A percentile compares a stretch with the other conserved stretches of the same genome.
Conservation (phyloP, 805 yeast species). For the Saccharomycopsis sp. region DNA sequence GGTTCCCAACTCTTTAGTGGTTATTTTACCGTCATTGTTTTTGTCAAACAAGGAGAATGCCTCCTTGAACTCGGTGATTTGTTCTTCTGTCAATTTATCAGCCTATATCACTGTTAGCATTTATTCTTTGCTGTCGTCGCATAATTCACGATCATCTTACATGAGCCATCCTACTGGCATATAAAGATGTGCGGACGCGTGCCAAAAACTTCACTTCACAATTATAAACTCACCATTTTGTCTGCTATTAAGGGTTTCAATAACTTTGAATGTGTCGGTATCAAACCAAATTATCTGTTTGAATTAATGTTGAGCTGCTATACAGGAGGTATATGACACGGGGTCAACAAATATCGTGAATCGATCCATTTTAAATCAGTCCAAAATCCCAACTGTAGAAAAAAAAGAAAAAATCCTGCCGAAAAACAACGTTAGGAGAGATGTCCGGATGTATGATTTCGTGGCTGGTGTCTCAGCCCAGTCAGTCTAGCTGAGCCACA, state of each 20-base stretch:
- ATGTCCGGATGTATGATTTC: not conserved
- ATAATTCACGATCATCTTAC: too few relatives aligned
- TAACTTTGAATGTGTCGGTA: not conserved
- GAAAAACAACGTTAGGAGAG: not conserved
- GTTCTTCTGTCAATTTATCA: slow-evolving; percentile 90
- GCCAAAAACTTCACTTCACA: not conserved
- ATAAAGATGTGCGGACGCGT: not conserved
- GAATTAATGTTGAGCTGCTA: not conserved
- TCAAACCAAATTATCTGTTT: not conserved
- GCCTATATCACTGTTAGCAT: slow-evolving; percentile 38
- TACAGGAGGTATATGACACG: not conserved
- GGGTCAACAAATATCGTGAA: not conserved
- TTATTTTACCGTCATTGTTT: slow-evolving; percentile 94
- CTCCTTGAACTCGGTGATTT: slow-evolving; percentile 94
- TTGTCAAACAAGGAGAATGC: slow-evolving; percentile 96
- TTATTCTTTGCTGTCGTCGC: not conserved
- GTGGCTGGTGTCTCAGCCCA: not conserved
- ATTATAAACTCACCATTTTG: not conserved
- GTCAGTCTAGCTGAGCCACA: not conserved
- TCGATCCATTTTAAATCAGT: not conserved
- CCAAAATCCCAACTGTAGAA: not conserved
- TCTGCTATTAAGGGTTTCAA: not conserved
- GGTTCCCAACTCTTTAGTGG: slow-evolving; percentile 91
- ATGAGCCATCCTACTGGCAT: too few relatives aligned
- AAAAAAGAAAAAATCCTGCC: not conserved